phyloP scores from a whole-genome alignment of 768 basidiomycete species.

The Leccinum aurantiacum region DNA sequence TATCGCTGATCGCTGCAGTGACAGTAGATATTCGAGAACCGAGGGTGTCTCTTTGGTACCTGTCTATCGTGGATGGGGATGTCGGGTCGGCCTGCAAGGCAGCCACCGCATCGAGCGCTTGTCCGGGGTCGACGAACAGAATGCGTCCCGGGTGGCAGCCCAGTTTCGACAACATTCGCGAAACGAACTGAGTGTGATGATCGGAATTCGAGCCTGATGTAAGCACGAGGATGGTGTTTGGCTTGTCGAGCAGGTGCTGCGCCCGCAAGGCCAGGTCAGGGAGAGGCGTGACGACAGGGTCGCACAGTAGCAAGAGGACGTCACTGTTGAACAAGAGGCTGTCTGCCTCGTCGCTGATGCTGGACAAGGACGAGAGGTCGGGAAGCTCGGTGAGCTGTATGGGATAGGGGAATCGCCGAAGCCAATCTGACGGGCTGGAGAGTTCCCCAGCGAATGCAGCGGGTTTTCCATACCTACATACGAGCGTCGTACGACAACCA shows the following conservation, averaged over 20 bases:
- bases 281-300: conserved; percentile 55
- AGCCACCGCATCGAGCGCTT: conserved; percentile 55
- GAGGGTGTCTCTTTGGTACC: conserved; percentile 61
- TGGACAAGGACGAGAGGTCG: conserved; percentile 18
- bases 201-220: conserved; percentile 28
- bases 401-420: conserved; percentile 53
- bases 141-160: conserved; percentile 31
- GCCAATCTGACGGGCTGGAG: conserved; percentile 51
- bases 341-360: conserved; percentile 16
- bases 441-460: conserved; percentile 26
- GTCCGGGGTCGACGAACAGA: conserved; percentile 56
- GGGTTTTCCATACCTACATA: conserved; percentile 25
- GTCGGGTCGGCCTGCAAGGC: conserved; percentile 45
- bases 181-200: conserved; percentile 16
- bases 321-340: conserved; percentile 45
- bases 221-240: conserved; percentile 48
- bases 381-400: conserved; percentile 47
- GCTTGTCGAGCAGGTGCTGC: conserved; percentile 31
- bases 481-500: not conserved
- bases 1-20: conserved; percentile 37
- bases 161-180: conserved; percentile 23
- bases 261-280: conserved; percentile 33
- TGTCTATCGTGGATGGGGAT: conserved; percentile 53
- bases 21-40: conserved; percentile 58
- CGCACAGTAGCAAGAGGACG: conserved; percentile 61